These are phyloP conservation scores for Anacardium occidentale DNA, from an alignment of 345 rosid species.

Conservation along the genomic window DNA sequence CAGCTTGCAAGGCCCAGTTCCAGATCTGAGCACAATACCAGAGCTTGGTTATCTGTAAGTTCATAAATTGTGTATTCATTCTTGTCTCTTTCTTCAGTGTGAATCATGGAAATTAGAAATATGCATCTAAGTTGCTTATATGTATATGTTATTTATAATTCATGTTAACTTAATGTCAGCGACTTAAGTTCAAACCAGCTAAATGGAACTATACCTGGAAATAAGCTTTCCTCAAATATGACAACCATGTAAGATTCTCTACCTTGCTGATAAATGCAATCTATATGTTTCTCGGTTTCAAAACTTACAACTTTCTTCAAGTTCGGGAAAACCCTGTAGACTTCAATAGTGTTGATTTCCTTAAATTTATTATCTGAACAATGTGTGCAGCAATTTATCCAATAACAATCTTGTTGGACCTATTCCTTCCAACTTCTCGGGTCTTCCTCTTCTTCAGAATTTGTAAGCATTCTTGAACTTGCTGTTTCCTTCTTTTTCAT, in stretches of 20 bases:
- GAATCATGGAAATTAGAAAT: not conserved
- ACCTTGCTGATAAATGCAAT: slow-evolving; percentile 15
- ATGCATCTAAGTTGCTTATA: not conserved
- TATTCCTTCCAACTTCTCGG: slow-evolving; percentile 65
- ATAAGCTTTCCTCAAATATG: slow-evolving; percentile 61
- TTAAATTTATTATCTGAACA: slow-evolving; percentile 10
- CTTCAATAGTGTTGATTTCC: slow-evolving; percentile 10
- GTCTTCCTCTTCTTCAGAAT: slow-evolving; percentile 63
- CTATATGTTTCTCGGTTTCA: slow-evolving; percentile 8
- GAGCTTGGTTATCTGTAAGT: slow-evolving; percentile 87
- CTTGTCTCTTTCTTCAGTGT: not conserved
- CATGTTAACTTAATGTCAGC: slow-evolving; percentile 41
- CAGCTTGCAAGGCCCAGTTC: slow-evolving; percentile 77
- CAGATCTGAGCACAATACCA: slow-evolving; percentile 76
- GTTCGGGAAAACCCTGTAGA: slow-evolving; percentile 7
- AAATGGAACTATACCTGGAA: slow-evolving; percentile 66
- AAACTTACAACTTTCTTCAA: slow-evolving; percentile 1
- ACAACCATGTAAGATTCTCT: slow-evolving; percentile 76
- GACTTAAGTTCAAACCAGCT: slow-evolving; percentile 83
- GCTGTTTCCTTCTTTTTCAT: slow-evolving; percentile 16
- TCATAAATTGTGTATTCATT: slow-evolving; percentile 6
- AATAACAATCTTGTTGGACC: slow-evolving; percentile 68
- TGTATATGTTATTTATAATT: slow-evolving; percentile 6
- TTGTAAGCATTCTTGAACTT: slow-evolving; percentile 48
- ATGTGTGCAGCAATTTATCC: slow-evolving; percentile 63